A percentile compares a stretch with the other conserved stretches of the same genome.
Evolutionary conservation across 345 rosid species (phyloP).

Genomic region (Alliaria petiolata): DNA sequence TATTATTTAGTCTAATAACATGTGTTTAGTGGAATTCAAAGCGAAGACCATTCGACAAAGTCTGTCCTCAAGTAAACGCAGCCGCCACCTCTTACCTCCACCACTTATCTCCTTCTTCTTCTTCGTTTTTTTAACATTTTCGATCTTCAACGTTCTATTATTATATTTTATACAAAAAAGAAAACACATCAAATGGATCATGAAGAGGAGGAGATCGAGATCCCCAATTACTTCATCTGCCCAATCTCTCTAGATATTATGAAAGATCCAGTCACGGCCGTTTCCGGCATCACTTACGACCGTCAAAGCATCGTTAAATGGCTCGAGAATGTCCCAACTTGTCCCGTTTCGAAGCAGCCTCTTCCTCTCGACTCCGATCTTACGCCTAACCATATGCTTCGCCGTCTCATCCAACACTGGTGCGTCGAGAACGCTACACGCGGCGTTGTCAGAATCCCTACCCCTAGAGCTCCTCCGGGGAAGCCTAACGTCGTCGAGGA

Average conservation of each 20-base stretch:
- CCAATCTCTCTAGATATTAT: conserved; percentile 84
- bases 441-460: conserved; percentile 50
- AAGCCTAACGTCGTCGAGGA: conserved; percentile 37
- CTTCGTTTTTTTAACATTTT: not conserved
- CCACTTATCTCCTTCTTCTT: not conserved
- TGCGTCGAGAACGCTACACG: conserved; percentile 46
- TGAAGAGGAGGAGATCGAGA: conserved; percentile 44
- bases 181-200: conserved; percentile 13
- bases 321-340: conserved; percentile 41
- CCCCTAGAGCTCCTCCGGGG: conserved; percentile 49
- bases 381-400: conserved; percentile 75
- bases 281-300: conserved; percentile 85
- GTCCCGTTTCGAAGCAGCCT: conserved; percentile 68
- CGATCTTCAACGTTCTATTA: not conserved
- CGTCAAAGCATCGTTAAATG: conserved; percentile 74
- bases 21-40: conserved; percentile 20
- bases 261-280: conserved; percentile 76
- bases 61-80: conserved; percentile 18
- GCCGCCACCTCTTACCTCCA: conserved; percentile 31
- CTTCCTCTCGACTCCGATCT: conserved; percentile 54
- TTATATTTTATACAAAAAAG: not conserved
- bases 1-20: conserved; percentile 2
- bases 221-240: conserved; percentile 66
- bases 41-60: conserved; percentile 15
- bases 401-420: conserved; percentile 73